Base-by-base conservation (phyloP, 345 rosid species). In the Lenwebbia sp. region DNA sequence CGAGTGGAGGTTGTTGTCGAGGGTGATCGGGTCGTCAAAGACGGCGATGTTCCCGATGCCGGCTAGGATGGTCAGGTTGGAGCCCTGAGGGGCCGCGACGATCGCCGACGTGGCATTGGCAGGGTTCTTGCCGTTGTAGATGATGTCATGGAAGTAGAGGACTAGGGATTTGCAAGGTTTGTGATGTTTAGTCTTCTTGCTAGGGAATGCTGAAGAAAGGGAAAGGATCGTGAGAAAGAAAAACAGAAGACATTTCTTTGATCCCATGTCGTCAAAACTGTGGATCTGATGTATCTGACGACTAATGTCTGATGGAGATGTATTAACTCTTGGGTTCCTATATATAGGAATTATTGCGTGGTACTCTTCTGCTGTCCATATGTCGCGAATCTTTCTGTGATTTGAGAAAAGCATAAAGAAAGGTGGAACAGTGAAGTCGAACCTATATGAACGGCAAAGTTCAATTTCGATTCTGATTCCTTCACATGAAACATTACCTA, bases 1-100 rank as follows among this genome's bases (percentile, higher is more conserved):
- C 0, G 94, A 92, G 57, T 88, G 91, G 17, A 92, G 89, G 65
- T 90, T 90, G 88, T 87, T 90, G 86, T 94, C 96, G 1, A 92
- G 62, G 14, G 94, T 92, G 10, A 93, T 88, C 13, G 94, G 95
- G 49, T 93, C 93, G 78, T 94, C 91, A 11, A 94, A 93, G 14
- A 89, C 92, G 0, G 82, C 92, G 17, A 93, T 82, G 85, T 92
- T 85, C 11, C 95, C 93, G 28, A 92, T 90, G 12, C 85, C 86
- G 3, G 91, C 92, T 14, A 90, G 74, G 52, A 87, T 86, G 84
- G 92, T 92, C 57, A 44, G 11, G 87, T 91, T 92, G 1, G 82
- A 86, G 3, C 92, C 88, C 10, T 86, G 83, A 1, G 94, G 93
- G 2, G 92, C 92, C 2, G 89, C 93, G 10, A 90, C 91, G 21